Conservation (phyloP, 192 early-diverging fungal genomes). For the Backusella mclennaniae region DNA sequence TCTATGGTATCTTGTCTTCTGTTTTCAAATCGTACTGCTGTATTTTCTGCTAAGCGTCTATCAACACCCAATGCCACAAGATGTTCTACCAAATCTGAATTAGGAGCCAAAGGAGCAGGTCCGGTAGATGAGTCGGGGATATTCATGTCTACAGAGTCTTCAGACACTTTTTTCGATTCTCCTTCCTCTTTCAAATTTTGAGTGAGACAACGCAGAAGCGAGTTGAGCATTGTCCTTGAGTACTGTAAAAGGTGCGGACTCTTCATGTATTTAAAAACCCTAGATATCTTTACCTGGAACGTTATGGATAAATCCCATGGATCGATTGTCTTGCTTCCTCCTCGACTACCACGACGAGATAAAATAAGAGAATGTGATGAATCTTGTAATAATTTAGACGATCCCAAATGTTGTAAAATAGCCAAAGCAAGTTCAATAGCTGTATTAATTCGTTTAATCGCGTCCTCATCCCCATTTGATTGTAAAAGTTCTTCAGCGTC, state of each 20-base stretch:
- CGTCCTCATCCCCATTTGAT: not conserved
- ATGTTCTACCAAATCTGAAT: not conserved
- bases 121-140: not conserved
- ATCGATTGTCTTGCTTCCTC: not conserved
- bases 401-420: conserved; percentile 67
- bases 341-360: conserved; percentile 38
- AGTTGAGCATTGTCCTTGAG: conserved; percentile 53
- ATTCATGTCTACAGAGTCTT: not conserved
- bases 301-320: conserved; percentile 48
- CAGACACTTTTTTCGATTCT: conserved; percentile 36
- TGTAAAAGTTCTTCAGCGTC: conserved; percentile 33
- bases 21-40: conserved; percentile 13
- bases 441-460: conserved; percentile 39
- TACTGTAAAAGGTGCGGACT: conserved; percentile 56
- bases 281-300: conserved; percentile 58
- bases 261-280: conserved; percentile 61
- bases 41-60: not conserved
- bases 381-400: conserved; percentile 69
- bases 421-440: conserved; percentile 56
- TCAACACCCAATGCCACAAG: not conserved
- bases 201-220: conserved; percentile 59
- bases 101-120: not conserved
- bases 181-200: conserved; percentile 73
- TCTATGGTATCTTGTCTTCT: conserved; percentile 9
- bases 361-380: conserved; percentile 66